Conservation (phyloP, 176 grass and related monocot species). For the Triticum aestivum region DNA sequence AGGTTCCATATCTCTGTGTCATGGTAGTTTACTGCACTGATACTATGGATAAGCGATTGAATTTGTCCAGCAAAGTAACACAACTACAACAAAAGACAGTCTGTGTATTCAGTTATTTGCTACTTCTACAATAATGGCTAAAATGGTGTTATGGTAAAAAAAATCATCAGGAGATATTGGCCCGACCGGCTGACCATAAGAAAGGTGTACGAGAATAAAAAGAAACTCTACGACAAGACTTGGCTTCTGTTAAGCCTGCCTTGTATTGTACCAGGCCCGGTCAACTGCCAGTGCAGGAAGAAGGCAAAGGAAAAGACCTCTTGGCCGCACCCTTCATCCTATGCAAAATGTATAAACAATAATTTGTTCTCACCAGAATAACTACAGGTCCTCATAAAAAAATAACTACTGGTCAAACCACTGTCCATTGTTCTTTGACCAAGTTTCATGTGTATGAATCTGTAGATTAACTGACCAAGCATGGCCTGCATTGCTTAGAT, state of each 20-base stretch:
- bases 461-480: not conserved
- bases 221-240: not conserved
- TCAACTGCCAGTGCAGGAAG: not conserved
- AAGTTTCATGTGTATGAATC: not conserved
- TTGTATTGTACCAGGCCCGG: not conserved
- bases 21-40: not conserved
- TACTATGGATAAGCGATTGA: not conserved
- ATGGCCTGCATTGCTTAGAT: too few relatives aligned
- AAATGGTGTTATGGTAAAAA: not conserved
- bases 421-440: not conserved
- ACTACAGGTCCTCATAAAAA: not conserved
- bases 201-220: not conserved
- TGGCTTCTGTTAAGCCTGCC: not conserved
- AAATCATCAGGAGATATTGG: not conserved
- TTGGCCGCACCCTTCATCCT: not conserved
- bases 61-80: not conserved
- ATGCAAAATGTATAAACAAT: not conserved
- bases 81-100: not conserved
- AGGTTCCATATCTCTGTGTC: too few relatives aligned
- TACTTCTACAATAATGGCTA: not conserved
- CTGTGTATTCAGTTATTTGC: not conserved
- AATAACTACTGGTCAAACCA: not conserved
- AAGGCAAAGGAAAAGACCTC: not conserved
- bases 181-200: not conserved
- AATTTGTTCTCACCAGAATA: not conserved